Evolutionary conservation across 306 rosid genomes (phyloP).

Genomic region (Nissolia schottii): DNA sequence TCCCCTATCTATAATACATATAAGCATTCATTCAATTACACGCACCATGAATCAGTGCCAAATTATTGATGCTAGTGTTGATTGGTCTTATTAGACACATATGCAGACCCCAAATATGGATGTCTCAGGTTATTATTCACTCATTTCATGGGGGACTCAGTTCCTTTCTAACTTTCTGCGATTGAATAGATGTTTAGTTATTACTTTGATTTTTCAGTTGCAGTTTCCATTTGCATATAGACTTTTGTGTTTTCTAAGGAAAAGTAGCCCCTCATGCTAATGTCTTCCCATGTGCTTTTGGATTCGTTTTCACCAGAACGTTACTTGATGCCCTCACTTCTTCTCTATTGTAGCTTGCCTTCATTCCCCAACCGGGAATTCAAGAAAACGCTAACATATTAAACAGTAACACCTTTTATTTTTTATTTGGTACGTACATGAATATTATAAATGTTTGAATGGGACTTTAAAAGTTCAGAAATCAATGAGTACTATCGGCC

Average conservation of each 20-base stretch:
- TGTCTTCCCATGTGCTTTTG: slow-evolving; percentile 27
- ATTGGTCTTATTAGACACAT: slow-evolving; percentile 23
- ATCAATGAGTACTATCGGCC: neutral
- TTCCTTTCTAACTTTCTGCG: slow-evolving; percentile 24
- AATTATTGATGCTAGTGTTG: slow-evolving; percentile 18
- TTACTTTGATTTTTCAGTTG: slow-evolving; percentile 26
- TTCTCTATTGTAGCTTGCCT: slow-evolving; percentile 15
- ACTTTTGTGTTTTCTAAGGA: neutral
- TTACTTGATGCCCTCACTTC: slow-evolving; percentile 4
- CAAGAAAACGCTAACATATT: neutral
- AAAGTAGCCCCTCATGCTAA: slow-evolving; percentile 21
- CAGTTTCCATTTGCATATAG: slow-evolving; percentile 32
- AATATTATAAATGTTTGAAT: neutral
- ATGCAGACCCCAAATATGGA: slow-evolving; percentile 34
- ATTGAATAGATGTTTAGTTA: slow-evolving; percentile 30
- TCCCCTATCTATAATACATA: too few relatives aligned
- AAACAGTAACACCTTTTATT: neutral
- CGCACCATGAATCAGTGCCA: slow-evolving; percentile 18
- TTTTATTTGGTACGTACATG: neutral
- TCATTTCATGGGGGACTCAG: slow-evolving; percentile 13
- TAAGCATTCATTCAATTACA: slow-evolving; percentile 28
- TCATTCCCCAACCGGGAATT: slow-evolving; percentile 33
- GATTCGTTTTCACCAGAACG: slow-evolving; percentile 27
- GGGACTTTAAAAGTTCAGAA: neutral
- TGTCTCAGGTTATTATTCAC: slow-evolving; percentile 11